Evolutionary conservation across 176 grass and related monocot genomes (phyloP), one percentile per base, ranked within the genome.

Genomic region (Metroxylon sagu): DNA sequence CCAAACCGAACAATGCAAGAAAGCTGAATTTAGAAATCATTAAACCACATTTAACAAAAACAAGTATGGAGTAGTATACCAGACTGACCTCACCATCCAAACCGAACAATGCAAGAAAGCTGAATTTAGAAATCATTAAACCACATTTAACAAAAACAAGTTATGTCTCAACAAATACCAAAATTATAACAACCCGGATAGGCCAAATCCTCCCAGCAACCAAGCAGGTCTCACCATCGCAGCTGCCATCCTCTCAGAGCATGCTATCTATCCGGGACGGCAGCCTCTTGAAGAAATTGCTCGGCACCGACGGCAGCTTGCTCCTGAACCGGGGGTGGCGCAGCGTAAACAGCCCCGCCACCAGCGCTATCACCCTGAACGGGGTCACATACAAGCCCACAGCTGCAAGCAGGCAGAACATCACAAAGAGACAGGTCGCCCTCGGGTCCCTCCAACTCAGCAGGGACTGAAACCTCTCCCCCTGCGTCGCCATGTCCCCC

Each of bases 271-370:
- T 55, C 52, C 65, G 50, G 2, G 65, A 55, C 7, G 65, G 65
- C 16, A 68, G 26, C 28, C 65, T 68, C 52, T 55, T 68, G 65
- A 68, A 68, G 65, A 68, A 68, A 55, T 68, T 68, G 52, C 52
- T 68, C 4, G 65, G 65, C 52, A 55, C 52, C 27, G 65, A 68
- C 25, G 65, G 65, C 52, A 68, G 26, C 65, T 68, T 68, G 65
- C 65, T 68, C 28, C 65, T 30, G 26, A 68, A 68, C 52, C 65
- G 54, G 14, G 65, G 65, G 51, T 68, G 65, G 27, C 65, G 65
- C 26, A 68, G 52, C 18, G 18, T n/a, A 16, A 56, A 68, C n/a
- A 68, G 50, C 0, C 65, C 65, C 6, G 29, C 65, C 29, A 55
- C 7, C 14, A 68, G 65, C 6, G 65, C 65, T 52, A 68, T 52